phyloP scores from a whole-genome alignment of 139 green algal species.

The Desmodesmus armatus region DNA sequence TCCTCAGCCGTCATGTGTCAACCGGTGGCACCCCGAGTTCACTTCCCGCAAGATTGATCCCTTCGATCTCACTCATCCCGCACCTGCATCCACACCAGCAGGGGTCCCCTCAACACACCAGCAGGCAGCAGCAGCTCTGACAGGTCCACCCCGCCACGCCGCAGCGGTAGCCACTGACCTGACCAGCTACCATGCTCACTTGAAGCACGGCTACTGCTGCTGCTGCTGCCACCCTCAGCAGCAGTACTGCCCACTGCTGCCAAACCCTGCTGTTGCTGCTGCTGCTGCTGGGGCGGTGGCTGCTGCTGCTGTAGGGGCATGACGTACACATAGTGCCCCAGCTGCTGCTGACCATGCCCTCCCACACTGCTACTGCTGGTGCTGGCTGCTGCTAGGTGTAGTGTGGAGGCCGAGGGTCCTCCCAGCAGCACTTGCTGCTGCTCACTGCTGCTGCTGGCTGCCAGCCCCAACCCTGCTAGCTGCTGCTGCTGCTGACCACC shows the following conservation, averaged over 20 bases:
- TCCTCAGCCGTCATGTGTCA: too few species aligned
- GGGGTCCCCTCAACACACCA: neutral
- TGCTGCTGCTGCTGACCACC: neutral
- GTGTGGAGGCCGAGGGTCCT: neutral
- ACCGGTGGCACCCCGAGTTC: too few species aligned
- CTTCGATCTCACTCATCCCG: too few species aligned
- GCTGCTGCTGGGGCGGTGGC: constrained; percentile 8
- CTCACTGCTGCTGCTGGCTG: neutral
- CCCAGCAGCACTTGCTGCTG: neutral
- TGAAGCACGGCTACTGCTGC: too few species aligned
- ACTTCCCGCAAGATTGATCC: too few species aligned
- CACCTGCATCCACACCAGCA: constrained; percentile 46
- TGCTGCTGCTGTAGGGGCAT: constrained; percentile 23
- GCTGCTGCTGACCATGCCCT: neutral
- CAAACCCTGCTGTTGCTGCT: constrained; percentile 24
- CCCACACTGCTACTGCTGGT: constrained; percentile 16
- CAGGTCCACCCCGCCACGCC: constrained; percentile 29
- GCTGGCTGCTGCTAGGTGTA: neutral
- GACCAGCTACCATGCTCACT: too few species aligned
- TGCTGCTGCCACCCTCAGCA: too few species aligned
- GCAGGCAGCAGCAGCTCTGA: neutral
- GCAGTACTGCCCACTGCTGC: too few species aligned
- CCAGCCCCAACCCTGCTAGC: neutral
- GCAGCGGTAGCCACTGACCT: neutral
- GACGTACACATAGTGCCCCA: constrained; percentile 21